Conservation (phyloP, 1,284 basidiomycete species). For the Apiotrichum montevideense region DNA sequence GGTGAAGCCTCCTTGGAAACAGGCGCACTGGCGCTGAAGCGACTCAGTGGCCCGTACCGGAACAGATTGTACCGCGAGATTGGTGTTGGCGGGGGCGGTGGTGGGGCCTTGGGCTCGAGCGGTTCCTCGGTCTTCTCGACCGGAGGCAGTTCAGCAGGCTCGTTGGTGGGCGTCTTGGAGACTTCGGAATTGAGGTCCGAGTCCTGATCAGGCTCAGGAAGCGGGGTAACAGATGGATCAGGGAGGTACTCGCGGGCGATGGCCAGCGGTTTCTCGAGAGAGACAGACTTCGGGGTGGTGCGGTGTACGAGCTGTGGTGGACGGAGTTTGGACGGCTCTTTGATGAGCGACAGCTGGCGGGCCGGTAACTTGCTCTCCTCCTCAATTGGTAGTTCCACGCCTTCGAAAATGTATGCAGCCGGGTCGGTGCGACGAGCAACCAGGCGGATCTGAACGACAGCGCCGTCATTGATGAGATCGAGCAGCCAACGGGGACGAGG, state of each 20-base stretch:
- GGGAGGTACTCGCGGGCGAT: slow-evolving; percentile 29
- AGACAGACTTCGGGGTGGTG: slow-evolving; percentile 9
- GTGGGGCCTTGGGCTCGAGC: not conserved
- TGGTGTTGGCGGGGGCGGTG: not conserved
- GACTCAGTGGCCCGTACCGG: slow-evolving; percentile 12
- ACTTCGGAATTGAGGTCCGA: slow-evolving; percentile 12
- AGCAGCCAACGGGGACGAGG: slow-evolving; percentile 68
- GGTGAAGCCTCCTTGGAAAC: slow-evolving; percentile 13
- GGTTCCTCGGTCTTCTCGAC: not conserved
- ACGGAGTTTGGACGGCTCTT: slow-evolving; percentile 15
- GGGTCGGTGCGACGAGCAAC: slow-evolving; percentile 41
- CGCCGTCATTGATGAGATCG: slow-evolving; percentile 62
- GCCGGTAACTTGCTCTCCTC: slow-evolving; percentile 62
- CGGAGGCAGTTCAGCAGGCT: slow-evolving; percentile 9
- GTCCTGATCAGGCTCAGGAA: slow-evolving; percentile 4
- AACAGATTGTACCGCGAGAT: slow-evolving; percentile 17
- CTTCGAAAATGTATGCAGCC: slow-evolving; percentile 53
- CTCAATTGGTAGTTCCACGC: slow-evolving; percentile 54
- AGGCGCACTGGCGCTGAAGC: slow-evolving; percentile 11
- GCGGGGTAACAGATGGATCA: not conserved
- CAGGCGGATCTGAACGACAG: slow-evolving; percentile 58
- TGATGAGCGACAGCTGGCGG: slow-evolving; percentile 34
- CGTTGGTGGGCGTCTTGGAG: slow-evolving; percentile 17
- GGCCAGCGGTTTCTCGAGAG: slow-evolving; percentile 31
- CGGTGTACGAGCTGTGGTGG: slow-evolving; percentile 31